These are phyloP conservation scores for Cutaneotrichosporon cutaneum DNA, from an alignment of 1,284 basidiomycete genomes.

Conservation along the genomic window DNA sequence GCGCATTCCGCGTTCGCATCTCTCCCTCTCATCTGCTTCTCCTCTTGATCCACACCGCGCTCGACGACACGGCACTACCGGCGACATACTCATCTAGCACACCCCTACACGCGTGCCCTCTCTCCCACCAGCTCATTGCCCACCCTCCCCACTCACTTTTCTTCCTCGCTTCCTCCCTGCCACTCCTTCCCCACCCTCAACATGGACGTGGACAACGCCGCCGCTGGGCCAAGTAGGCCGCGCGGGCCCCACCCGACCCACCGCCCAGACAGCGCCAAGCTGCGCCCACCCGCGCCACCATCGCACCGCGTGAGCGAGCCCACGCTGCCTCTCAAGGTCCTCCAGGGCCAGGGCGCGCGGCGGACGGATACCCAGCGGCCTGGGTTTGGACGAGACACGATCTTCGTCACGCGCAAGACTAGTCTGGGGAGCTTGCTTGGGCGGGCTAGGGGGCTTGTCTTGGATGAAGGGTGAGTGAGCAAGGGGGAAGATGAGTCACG, in stretches of 20 bases:
- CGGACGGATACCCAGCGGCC: constrained; percentile 36
- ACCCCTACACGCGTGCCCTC: no score
- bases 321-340: constrained; percentile 35
- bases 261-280: constrained; percentile 11
- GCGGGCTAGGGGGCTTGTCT: constrained; percentile 76
- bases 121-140: neutral
- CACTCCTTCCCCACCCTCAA: neutral
- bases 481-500: no score
- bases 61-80: no score
- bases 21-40: neutral
- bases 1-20: neutral
- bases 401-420: constrained; percentile 79
- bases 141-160: neutral
- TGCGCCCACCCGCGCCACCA: constrained; percentile 23
- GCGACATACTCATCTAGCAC: no score
- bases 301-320: constrained; percentile 7
- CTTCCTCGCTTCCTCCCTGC: neutral
- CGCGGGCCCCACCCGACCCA: neutral
- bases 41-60: neutral
- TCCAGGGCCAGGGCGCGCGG: constrained; percentile 36
- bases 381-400: constrained; percentile 65
- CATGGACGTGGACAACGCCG: neutral
- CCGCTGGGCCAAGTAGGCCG: constrained; percentile 8
- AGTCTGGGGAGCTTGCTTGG: constrained; percentile 63
- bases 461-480: constrained; percentile 76